These are phyloP conservation scores for Neurospora intermedia DNA, from an alignment of 495 filamentous ascomycete species.

Conservation along the genomic window DNA sequence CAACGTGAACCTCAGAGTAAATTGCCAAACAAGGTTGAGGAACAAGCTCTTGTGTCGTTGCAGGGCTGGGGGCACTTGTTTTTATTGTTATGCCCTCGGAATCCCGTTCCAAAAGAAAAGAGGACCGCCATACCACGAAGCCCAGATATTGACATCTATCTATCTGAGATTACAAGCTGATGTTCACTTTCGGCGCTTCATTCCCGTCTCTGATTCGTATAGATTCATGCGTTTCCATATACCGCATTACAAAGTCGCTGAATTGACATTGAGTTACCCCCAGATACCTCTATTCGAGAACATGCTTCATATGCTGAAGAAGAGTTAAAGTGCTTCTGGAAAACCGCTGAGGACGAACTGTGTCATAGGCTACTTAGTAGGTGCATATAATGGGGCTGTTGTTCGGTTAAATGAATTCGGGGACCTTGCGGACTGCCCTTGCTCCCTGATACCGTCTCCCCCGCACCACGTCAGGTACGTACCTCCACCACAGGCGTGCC, in stretches of 20 bases:
- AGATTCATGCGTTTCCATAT: neutral
- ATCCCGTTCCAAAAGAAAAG: neutral
- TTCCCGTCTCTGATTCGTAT: neutral
- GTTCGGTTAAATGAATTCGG: neutral
- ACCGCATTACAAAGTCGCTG: neutral
- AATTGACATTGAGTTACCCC: neutral
- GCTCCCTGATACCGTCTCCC: neutral
- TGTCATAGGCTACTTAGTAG: neutral
- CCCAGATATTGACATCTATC: neutral
- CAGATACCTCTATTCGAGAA: neutral
- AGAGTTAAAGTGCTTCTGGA: neutral
- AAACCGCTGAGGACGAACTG: neutral
- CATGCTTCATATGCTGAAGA: neutral
- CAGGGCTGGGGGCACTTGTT: neutral
- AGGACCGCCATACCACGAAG: neutral
- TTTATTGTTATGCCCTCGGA: neutral
- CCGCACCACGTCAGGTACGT: neutral
- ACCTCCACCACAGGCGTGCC: neutral
- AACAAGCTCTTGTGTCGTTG: neutral
- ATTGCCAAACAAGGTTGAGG: neutral
- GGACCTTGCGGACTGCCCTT: neutral
- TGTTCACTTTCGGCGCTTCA: neutral
- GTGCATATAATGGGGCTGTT: neutral
- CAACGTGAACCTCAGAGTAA: neutral
- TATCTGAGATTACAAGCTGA: neutral